phyloP scores from a whole-genome alignment of 257 asterid species.

The Scutellaria barbata region DNA sequence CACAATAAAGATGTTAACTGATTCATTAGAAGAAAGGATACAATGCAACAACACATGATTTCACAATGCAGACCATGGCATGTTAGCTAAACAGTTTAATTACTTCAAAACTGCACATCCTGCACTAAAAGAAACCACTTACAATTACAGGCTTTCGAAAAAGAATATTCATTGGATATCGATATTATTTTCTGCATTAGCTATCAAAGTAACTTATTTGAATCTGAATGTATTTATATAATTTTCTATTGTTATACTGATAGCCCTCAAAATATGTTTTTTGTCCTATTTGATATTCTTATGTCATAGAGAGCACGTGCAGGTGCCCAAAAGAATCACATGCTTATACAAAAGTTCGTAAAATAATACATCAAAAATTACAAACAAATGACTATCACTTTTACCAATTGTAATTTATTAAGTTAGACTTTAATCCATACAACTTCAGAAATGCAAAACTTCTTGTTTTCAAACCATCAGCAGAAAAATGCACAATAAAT shows the following conservation, averaged over 20 bases:
- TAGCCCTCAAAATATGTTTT: constrained; percentile 1
- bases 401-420: background rate
- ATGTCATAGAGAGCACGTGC: constrained; percentile 4
- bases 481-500: constrained; percentile 7
- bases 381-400: constrained; percentile 1
- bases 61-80: constrained; percentile 9
- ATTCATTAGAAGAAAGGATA: constrained; percentile 14
- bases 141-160: background rate
- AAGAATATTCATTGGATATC: background rate
- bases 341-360: constrained; percentile 18
- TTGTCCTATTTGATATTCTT: constrained; percentile 11
- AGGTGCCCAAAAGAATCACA: background rate
- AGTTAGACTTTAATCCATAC: constrained; percentile 11
- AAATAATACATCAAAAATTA: constrained; percentile 9
- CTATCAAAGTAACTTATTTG: constrained; percentile 7
- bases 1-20: constrained; percentile 2
- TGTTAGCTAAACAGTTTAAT: constrained; percentile 14
- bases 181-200: background rate
- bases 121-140: constrained; percentile 8
- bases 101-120: constrained; percentile 5
- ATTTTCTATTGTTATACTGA: background rate
- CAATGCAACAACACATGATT: background rate
- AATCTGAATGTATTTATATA: background rate
- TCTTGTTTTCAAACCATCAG: constrained; percentile 23
- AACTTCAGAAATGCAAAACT: constrained; percentile 11